Base-by-base conservation (phyloP, 208 protist species). In the Wallacemonas sp. region DNA sequence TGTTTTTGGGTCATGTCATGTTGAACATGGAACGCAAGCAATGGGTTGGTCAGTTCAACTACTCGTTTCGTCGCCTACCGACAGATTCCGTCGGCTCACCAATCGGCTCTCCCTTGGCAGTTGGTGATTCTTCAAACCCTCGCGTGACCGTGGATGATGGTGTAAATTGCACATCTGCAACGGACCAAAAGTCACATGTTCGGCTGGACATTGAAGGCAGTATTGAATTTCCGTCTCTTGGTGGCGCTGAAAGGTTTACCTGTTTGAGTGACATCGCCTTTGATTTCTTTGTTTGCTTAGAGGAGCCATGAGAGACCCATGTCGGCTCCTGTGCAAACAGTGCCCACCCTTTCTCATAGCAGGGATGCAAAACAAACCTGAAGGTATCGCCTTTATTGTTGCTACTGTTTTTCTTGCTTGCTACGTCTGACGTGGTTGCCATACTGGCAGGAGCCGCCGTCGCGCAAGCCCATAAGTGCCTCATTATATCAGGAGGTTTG, bases 1-100 rank as follows among this genome's bases (percentile, higher is more conserved):
- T 66, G 1, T 74, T 79, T 28, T 39, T 74, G 3, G 68, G 62
- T 21, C 63, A 79, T 34, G 55, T 28, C 0, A 73, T 70, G 22
- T 34, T 63, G 2, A 53, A 58, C 14, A 56, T 79, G 53, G 45
- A 70, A 19, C 34, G 38, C 14, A 58, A 60, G 8, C 67, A 74
- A 44, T 70, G 73, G 62, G 72, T 63, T 30, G 60, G 67, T 1
- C 30, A 60, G 11, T 66, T 70, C 30, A 63, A 70, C 42, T 62
- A 68, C 53, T 59, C 31, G 1, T 51, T 72, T n/a, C 51, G 51
- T 21, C 24, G 17, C 9, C 30, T 58, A 17, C 31, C 51, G 41
- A 5, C 28, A 5, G 51, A 58, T 21, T 26, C 30, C 14, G 2
- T n/a, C 4, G 51, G 51, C 5, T 58, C 51, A 19, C 51, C 51